A percentile compares a stretch with the other conserved stretches of the same genome.
These are phyloP conservation scores for Venturia oleaginea DNA, from an alignment of 2,329 filamentous ascomycete species.

Conservation along the genomic window DNA sequence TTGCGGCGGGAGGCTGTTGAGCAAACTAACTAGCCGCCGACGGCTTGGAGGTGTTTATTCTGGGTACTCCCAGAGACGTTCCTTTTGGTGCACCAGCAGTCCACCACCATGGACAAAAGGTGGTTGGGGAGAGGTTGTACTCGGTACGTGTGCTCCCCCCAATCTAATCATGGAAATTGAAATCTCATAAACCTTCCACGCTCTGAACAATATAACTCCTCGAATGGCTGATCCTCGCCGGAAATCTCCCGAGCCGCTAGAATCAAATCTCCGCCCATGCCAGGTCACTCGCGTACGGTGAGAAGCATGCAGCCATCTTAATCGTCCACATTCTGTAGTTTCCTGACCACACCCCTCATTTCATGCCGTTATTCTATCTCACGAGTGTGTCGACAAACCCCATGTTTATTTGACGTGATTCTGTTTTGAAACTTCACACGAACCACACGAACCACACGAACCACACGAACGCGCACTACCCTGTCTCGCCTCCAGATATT, in stretches of 20 bases:
- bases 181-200: neutral
- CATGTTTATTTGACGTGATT: neutral
- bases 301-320: neutral
- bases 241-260: constrained; percentile 2
- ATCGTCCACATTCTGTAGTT: neutral
- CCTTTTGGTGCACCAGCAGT: neutral
- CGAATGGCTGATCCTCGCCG: neutral
- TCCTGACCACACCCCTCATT: neutral
- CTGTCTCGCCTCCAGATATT: neutral
- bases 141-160: neutral
- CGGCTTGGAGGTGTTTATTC: neutral
- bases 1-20: neutral
- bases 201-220: no score
- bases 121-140: no score
- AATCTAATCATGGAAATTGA: neutral
- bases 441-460: neutral
- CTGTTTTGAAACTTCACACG: neutral
- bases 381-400: neutral
- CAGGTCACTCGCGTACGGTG: neutral
- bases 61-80: neutral
- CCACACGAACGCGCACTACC: neutral
- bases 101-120: no score
- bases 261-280: neutral
- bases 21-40: neutral
- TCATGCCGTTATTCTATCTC: neutral